phyloP scores from a whole-genome alignment of 2,329 filamentous ascomycete genomes.

The Trichoderma aggressivum region DNA sequence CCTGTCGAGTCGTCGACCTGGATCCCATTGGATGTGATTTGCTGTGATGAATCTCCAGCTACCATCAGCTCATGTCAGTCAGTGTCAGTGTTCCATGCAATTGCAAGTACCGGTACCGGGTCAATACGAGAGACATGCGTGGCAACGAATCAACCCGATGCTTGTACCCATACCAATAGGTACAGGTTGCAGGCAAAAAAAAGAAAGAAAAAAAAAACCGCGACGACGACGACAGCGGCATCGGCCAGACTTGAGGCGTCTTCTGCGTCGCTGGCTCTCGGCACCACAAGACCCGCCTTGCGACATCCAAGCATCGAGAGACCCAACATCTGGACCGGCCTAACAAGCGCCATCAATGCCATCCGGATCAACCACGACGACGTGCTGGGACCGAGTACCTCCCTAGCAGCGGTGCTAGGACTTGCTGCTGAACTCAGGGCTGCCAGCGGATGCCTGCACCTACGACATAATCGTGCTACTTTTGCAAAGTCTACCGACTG shows the following conservation, averaged over 20 bases:
- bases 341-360: slow-evolving; percentile 1
- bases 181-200: background rate
- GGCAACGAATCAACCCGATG: background rate
- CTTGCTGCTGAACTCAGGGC: background rate
- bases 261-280: background rate
- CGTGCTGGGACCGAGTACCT: background rate
- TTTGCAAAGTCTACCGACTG: background rate
- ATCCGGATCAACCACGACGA: background rate
- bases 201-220: too few species aligned
- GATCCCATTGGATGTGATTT: background rate
- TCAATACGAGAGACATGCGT: background rate
- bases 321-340: slow-evolving; percentile 3
- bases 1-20: background rate
- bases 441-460: background rate
- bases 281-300: slow-evolving; percentile 6
- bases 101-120: background rate
- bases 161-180: background rate
- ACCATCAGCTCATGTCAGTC: background rate
- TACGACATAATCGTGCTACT: background rate
- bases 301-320: background rate
- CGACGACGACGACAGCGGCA: background rate
- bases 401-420: background rate
- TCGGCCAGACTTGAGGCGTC: background rate
- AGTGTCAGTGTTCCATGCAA: background rate
- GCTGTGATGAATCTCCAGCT: background rate